A percentile compares a stretch with the other conserved stretches of the same genome.
Evolutionary conservation across 805 yeast species (phyloP).

Genomic region (Candida insectalens): DNA sequence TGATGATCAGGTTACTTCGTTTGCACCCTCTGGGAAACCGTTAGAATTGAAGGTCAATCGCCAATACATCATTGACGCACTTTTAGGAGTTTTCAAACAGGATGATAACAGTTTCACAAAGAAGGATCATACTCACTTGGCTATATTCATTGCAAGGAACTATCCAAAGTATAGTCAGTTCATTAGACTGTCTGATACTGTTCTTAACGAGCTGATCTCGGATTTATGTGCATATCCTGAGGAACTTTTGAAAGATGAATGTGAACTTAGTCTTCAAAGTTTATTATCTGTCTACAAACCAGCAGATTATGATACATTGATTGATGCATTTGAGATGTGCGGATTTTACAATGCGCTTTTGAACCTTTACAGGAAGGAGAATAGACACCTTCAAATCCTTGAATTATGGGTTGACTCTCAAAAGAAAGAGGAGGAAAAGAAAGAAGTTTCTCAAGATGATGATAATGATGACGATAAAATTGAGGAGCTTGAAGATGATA

Average conservation of each 20-base stretch:
- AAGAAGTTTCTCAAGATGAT: not conserved
- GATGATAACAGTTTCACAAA: conserved; percentile 22
- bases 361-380: conserved; percentile 44
- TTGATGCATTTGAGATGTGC: conserved; percentile 42
- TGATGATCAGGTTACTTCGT: conserved; percentile 35
- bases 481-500: no score
- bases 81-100: conserved; percentile 47
- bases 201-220: conserved; percentile 37
- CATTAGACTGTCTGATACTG: conserved; percentile 56
- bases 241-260: conserved; percentile 36
- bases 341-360: conserved; percentile 51
- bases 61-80: conserved; percentile 68
- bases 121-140: conserved; percentile 28
- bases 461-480: not conserved
- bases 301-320: conserved; percentile 35
- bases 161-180: conserved; percentile 82
- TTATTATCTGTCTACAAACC: conserved; percentile 62
- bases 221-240: conserved; percentile 36
- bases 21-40: conserved; percentile 9
- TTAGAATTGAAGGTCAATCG: conserved; percentile 39
- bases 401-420: conserved; percentile 37
- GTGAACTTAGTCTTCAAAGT: conserved; percentile 70
- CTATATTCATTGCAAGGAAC: conserved; percentile 71
- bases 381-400: conserved; percentile 41
- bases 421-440: conserved; percentile 4